phyloP scores from a whole-genome alignment of 108 stramenopile species.

The Licmophora abbreviata region DNA sequence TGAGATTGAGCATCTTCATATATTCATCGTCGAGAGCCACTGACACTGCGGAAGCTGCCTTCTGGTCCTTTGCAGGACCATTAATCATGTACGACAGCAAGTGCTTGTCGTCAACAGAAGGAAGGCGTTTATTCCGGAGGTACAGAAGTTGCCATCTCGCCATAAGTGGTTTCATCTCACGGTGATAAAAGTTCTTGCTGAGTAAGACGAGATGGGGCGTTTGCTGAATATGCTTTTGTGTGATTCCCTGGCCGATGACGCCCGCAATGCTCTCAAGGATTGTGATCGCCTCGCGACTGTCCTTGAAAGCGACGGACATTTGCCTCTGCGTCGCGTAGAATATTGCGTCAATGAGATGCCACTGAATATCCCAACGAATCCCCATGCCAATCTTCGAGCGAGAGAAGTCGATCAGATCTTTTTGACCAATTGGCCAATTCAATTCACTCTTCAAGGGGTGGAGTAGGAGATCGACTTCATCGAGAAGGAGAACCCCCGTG shows the following conservation, averaged over 20 bases:
- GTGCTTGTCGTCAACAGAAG: constrained; percentile 86
- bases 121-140: constrained; percentile 81
- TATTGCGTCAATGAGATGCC: constrained; percentile 91
- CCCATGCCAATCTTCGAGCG: constrained; percentile 78
- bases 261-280: constrained; percentile 74
- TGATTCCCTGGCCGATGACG: constrained; percentile 80
- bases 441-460: constrained; percentile 98
- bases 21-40: constrained; percentile 93
- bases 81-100: constrained; percentile 88
- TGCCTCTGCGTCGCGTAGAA: constrained; percentile 63
- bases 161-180: constrained; percentile 79
- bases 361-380: constrained; percentile 94
- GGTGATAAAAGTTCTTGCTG: constrained; percentile 81
- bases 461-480: constrained; percentile 96
- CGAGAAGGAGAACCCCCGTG: constrained; percentile 84
- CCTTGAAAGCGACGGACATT: constrained; percentile 83
- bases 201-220: constrained; percentile 93
- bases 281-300: constrained; percentile 77
- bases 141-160: constrained; percentile 96
- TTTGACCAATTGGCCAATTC: constrained; percentile 98
- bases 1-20: constrained; percentile 97
- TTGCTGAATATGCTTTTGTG: constrained; percentile 70
- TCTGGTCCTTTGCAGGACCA: constrained; percentile 68
- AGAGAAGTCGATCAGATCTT: constrained; percentile 96
- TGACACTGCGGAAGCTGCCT: constrained; percentile 78